Evolutionary conservation across 257 asterid genomes (phyloP), one percentile per base, ranked within the genome.

Genomic region (Ocimum tenuiflorum): DNA sequence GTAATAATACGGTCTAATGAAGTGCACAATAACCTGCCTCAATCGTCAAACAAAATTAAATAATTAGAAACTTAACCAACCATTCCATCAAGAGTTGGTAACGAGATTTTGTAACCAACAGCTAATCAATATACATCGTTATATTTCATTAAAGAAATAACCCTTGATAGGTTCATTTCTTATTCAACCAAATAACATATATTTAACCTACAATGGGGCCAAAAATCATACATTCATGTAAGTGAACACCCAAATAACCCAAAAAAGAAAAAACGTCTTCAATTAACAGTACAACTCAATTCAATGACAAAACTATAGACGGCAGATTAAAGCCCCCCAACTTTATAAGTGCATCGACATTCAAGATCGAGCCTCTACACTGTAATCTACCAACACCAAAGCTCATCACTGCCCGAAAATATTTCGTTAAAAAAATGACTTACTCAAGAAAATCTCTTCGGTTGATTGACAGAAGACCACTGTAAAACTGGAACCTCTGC

Each of bases 401-500:
- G 35, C 60, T 61, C 19, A 24, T 39, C 47, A 55, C 47, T 68
- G 31, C 31, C 4, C 31, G 3, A n/a, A 27, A 27, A 27, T 4
- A 27, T 27, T n/a, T 0, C n/a, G n/a, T 43, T 13, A n/a, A 13
- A 20, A 66, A 59, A 60, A 69, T 3, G 31, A 4, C 31, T 38
- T 7, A 71, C 33, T 68, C 65, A 22, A 55, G 42, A 73, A 69
- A 78, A 66, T 33, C 27, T 46, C 64, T 78, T 71, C 53, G 33
- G 58, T 49, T n/a, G 72, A 70, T 78, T 31, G 73, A 76, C 78
- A 78, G 78, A 77, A 81, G 82, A 77, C 89, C 82, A 38, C 77
- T 39, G 82, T 76, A 83, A 80, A 82, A 82, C 70, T 71, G 82
- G 78, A 79, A 85, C 78, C 82, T 80, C 84, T 62, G 87, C 68